Percentiles rank a stretch among this genome's conserved stretches.
phyloP scores from a whole-genome alignment of 768 basidiomycete genomes.

The Ramaria sp. region DNA sequence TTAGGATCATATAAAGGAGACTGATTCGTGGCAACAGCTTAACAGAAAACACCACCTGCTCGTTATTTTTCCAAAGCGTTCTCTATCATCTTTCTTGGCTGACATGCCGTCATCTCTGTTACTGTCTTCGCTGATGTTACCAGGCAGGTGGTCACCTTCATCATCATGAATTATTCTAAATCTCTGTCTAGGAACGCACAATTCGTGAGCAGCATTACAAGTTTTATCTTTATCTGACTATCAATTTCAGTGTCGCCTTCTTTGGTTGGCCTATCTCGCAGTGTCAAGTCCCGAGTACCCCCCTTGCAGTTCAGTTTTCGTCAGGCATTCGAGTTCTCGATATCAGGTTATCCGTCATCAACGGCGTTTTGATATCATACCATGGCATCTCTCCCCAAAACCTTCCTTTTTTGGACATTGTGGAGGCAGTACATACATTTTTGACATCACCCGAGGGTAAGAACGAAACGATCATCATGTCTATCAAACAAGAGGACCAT shows the following conservation, averaged over 20 bases:
- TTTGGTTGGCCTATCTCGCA: constrained; percentile 83
- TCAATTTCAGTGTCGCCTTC: constrained; percentile 56
- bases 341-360: constrained; percentile 61
- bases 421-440: constrained; percentile 51
- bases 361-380: constrained; percentile 59
- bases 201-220: constrained; percentile 39
- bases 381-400: constrained; percentile 70
- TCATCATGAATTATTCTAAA: constrained; percentile 8
- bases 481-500: constrained; percentile 82
- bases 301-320: constrained; percentile 57
- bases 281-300: constrained; percentile 60
- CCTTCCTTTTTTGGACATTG: constrained; percentile 55
- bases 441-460: constrained; percentile 45
- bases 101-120: constrained; percentile 56
- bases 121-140: constrained; percentile 67
- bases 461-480: constrained; percentile 74
- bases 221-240: background rate
- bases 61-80: constrained; percentile 48
- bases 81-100: constrained; percentile 45
- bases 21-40: constrained; percentile 24
- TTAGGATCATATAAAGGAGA: background rate
- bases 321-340: constrained; percentile 78
- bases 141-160: constrained; percentile 39
- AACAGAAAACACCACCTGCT: constrained; percentile 35
- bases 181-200: constrained; percentile 44